Evolutionary conservation across 202 grass and related monocot species (phyloP).

Genomic region (Digitaria exilis): DNA sequence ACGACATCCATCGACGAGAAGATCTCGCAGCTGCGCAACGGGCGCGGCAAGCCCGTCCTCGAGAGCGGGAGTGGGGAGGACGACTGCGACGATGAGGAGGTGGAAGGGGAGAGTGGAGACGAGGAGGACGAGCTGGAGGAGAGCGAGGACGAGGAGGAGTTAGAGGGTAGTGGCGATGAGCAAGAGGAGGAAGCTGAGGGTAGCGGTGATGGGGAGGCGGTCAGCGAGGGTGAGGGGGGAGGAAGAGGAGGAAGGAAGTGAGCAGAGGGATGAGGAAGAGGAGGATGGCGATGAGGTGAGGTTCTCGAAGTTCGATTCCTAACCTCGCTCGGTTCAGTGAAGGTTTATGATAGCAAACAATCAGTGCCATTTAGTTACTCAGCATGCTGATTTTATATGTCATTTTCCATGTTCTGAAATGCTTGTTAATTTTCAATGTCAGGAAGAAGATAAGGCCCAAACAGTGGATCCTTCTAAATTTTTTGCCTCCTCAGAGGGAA

Average conservation of each 20-base stretch:
- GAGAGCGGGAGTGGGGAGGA: constrained; percentile 27
- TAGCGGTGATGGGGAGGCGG: background rate
- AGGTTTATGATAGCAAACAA: background rate
- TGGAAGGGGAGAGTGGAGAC: constrained; percentile 42
- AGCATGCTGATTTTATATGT: background rate
- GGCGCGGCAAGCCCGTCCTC: constrained; percentile 36
- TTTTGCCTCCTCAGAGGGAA: constrained; percentile 70
- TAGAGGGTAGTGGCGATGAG: background rate
- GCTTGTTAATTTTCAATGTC: constrained; percentile 15
- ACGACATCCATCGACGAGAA: constrained; percentile 82
- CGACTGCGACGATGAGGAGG: background rate
- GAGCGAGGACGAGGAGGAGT: constrained; percentile 7
- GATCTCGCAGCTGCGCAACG: constrained; percentile 55
- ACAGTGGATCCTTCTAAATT: constrained; percentile 47
- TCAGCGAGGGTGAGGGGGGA: constrained; percentile 11
- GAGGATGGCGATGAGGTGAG: constrained; percentile 53
- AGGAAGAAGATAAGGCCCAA: constrained; percentile 40
- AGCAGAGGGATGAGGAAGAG: constrained; percentile 36
- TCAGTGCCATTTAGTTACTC: background rate
- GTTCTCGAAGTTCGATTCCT: background rate
- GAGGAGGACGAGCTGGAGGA: constrained; percentile 48
- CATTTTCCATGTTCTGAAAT: background rate
- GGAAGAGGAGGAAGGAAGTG: constrained; percentile 4
- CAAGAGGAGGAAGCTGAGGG: background rate
- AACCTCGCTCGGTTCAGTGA: background rate